These are phyloP conservation scores for Fusarium foetens DNA, from an alignment of 2,329 filamentous ascomycete species.

Conservation along the genomic window DNA sequence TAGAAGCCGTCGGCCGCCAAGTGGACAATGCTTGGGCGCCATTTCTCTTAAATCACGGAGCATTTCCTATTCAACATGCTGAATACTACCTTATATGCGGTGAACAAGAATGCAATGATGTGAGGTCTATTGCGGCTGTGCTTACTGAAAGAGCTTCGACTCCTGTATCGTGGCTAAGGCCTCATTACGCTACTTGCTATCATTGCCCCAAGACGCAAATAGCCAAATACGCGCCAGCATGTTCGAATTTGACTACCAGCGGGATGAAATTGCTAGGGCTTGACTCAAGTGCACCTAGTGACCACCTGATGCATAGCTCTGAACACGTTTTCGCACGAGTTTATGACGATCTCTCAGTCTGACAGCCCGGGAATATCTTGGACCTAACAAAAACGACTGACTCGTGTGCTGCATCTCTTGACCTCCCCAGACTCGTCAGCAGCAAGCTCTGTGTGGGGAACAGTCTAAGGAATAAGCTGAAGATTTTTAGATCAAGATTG, in stretches of 20 bases:
- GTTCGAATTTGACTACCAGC: neutral
- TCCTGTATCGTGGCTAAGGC: neutral
- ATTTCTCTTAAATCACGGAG: conserved; percentile 12
- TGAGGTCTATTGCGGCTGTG: neutral
- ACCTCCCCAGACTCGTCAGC: conserved; percentile 11
- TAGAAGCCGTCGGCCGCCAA: conserved; percentile 26
- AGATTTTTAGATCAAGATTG: neutral
- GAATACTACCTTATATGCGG: conserved; percentile 1
- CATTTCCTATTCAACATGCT: conserved; percentile 5
- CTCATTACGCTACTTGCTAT: neutral
- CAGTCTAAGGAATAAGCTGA: neutral
- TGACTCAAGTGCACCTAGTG: neutral
- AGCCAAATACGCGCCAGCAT: neutral
- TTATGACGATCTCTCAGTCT: neutral
- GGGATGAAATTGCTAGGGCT: neutral
- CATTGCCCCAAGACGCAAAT: neutral
- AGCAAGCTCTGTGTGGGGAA: conserved; percentile 6
- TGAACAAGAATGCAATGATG: neutral
- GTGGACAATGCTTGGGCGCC: conserved; percentile 35
- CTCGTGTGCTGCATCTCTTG: conserved; percentile 5
- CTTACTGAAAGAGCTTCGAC: neutral
- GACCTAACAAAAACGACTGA: conserved; percentile 6
- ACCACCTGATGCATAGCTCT: neutral
- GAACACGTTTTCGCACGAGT: neutral
- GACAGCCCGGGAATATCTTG: conserved; percentile 13